Conservation (phyloP, 352 stramenopile genomes). For the Phytophthora pisi region DNA sequence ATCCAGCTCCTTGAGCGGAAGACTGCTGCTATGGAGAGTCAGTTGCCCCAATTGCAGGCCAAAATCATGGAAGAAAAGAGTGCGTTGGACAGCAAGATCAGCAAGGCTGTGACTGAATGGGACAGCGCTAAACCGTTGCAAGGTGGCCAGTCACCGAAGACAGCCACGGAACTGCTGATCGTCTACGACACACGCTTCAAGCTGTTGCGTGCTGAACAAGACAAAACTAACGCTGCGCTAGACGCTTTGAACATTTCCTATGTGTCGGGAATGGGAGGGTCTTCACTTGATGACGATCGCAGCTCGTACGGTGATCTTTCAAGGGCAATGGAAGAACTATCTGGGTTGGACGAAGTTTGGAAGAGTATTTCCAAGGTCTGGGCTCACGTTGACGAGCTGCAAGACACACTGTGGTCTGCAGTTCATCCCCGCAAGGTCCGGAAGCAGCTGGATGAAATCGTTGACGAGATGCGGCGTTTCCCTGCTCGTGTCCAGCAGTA, state of each 20-base stretch:
- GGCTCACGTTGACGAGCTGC: constrained; percentile 89
- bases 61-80: constrained; percentile 98
- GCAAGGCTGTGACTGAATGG: constrained; percentile 79
- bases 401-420: constrained; percentile 94
- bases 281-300: constrained; percentile 76
- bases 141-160: constrained; percentile 70
- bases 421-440: constrained; percentile 95
- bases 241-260: constrained; percentile 94
- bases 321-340: constrained; percentile 91
- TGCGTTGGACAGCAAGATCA: constrained; percentile 83
- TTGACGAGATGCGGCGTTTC: constrained; percentile 96
- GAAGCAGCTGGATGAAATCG: constrained; percentile 96
- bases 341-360: constrained; percentile 99
- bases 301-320: constrained; percentile 73
- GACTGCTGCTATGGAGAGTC: constrained; percentile 94
- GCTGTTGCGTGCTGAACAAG: constrained; percentile 89
- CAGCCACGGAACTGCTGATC: constrained; percentile 80
- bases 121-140: constrained; percentile 82
- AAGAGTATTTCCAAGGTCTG: constrained; percentile 92
- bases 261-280: constrained; percentile 48
- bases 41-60: constrained; percentile 96
- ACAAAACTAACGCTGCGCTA: constrained; percentile 95
- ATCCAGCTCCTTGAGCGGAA: constrained; percentile 89
- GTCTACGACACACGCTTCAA: constrained; percentile 88
- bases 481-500: constrained; percentile 98